These are phyloP conservation scores for Murraya paniculata DNA, from an alignment of 345 rosid genomes.

Conservation along the genomic window DNA sequence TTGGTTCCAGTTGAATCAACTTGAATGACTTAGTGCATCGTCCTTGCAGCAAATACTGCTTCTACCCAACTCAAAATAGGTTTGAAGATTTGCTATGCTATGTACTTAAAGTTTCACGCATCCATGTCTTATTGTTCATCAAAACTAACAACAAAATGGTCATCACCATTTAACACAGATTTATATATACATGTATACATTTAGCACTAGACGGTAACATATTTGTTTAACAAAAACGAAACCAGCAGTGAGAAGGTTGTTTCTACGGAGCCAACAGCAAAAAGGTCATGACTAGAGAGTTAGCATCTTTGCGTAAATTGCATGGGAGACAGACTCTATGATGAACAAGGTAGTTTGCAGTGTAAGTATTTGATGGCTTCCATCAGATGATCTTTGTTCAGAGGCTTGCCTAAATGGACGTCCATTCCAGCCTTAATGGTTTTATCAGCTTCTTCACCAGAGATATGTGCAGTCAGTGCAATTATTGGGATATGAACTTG, in stretches of 20 bases:
- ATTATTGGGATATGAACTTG: slow-evolving; percentile 64
- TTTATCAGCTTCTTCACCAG: slow-evolving; percentile 34
- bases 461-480: slow-evolving; percentile 59
- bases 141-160: not conserved
- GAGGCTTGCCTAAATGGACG: slow-evolving; percentile 42
- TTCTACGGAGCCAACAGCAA: too few relatives aligned
- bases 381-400: slow-evolving; percentile 24
- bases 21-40: not conserved
- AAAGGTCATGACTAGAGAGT: too few relatives aligned
- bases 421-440: slow-evolving; percentile 62
- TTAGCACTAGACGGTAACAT: not conserved
- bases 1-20: not conserved
- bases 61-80: not conserved
- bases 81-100: not conserved
- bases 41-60: not conserved
- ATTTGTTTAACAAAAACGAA: not conserved
- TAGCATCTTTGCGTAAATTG: too few relatives aligned
- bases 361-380: slow-evolving; percentile 25
- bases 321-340: not conserved
- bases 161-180: not conserved
- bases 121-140: not conserved
- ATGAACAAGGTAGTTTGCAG: not conserved
- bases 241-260: not conserved
- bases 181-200: not conserved
- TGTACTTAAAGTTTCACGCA: not conserved